Conservation (phyloP, 1,139 yeast species). For the Tardiomyces blankii region DNA sequence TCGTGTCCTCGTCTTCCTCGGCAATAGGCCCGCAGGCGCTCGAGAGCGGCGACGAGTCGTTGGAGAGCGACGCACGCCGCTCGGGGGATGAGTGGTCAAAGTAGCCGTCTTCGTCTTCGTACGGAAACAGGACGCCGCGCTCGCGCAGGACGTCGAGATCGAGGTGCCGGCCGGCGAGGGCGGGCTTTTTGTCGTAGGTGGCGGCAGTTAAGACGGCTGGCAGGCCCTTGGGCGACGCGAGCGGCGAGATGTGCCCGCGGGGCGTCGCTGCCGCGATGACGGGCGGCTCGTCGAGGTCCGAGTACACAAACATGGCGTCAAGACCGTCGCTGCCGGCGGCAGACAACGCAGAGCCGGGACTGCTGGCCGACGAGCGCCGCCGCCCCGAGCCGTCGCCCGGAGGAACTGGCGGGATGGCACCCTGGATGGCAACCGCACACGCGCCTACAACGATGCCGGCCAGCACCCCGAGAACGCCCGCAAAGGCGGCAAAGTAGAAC, state of each 20-base stretch:
- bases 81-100: constrained; percentile 1
- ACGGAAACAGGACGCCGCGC: constrained; percentile 1
- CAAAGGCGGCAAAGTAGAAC: constrained; percentile 13
- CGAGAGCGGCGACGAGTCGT: constrained; percentile 1
- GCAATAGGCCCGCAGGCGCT: constrained; percentile 1
- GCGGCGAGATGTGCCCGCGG: not conserved
- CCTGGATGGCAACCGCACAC: constrained; percentile 12
- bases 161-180: not conserved
- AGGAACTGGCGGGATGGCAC: constrained; percentile 8
- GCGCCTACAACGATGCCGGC: constrained; percentile 16
- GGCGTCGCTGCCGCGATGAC: not conserved
- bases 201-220: not conserved
- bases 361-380: too few species aligned
- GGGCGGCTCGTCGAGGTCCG: not conserved
- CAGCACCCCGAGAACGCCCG: constrained; percentile 13
- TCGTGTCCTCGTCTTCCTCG: constrained; percentile 1
- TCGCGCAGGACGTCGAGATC: not conserved
- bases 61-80: constrained; percentile 1
- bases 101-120: constrained; percentile 4
- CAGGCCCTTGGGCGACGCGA: constrained; percentile 1
- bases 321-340: too few species aligned
- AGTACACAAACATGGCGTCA: not conserved
- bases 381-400: not conserved
- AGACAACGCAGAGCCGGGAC: too few species aligned
- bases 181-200: constrained; percentile 1